Conservation (phyloP, 1,284 basidiomycete genomes). For the Psilocybe mexicana region DNA sequence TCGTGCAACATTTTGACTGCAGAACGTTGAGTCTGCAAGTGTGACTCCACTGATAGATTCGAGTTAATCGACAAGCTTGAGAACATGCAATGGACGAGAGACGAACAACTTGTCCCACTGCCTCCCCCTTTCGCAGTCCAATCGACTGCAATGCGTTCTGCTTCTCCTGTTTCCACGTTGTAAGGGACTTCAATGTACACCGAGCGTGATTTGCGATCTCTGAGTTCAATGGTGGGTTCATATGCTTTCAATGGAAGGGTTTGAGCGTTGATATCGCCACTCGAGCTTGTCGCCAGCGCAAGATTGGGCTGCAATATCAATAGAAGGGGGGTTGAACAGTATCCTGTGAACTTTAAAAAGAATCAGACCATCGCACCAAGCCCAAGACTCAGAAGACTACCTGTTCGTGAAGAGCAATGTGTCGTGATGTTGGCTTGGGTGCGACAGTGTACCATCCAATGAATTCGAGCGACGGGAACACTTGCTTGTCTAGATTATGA, state of each 20-base stretch:
- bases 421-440: conserved; percentile 63
- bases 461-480: conserved; percentile 94
- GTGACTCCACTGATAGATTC: conserved; percentile 72
- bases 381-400: conserved; percentile 35
- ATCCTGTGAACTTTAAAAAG: conserved; percentile 58
- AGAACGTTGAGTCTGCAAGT: conserved; percentile 88
- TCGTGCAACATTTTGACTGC: conserved; percentile 97
- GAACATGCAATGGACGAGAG: not conserved
- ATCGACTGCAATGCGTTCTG: conserved; percentile 97
- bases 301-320: conserved; percentile 64
- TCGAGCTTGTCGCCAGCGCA: conserved; percentile 43
- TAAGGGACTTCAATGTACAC: conserved; percentile 84
- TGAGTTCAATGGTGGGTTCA: conserved; percentile 83
- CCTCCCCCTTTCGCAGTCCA: conserved; percentile 91
- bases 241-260: conserved; percentile 87
- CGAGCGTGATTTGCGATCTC: conserved; percentile 72
- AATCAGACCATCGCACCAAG: not conserved
- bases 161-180: conserved; percentile 96
- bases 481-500: conserved; percentile 81
- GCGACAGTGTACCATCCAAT: conserved; percentile 97
- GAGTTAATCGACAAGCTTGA: not conserved
- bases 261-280: conserved; percentile 56
- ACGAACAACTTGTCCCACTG: conserved; percentile 75
- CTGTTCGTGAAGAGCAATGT: conserved; percentile 86
- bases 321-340: conserved; percentile 79